Evolutionary conservation across 495 filamentous ascomycete species (phyloP), one percentile per base, ranked within the genome.

Genomic region (Hyaloscypha finlandica): DNA sequence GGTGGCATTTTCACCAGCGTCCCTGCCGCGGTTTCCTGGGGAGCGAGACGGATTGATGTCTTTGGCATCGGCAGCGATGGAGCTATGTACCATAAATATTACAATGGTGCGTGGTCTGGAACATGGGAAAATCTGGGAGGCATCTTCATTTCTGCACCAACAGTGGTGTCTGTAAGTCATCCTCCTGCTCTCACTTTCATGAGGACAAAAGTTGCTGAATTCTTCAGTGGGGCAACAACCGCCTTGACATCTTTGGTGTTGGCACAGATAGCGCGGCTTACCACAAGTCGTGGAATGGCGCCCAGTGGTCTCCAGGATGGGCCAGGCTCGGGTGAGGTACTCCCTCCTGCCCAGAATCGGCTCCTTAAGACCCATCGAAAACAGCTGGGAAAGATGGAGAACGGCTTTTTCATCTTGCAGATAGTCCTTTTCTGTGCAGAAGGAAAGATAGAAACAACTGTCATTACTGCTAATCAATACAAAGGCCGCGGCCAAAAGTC

Each of bases 191-290:
- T 3, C 35, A 37, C 35, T 37, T 6, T 37, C 8, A 37, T 6
- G 35, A 8, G 25, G 35, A 37, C 6, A 3, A 37, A 12, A 37
- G 35, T 37, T 3, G 12, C 12, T 37, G 12, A 37, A 6, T 6
- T 37, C 6, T 12, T 8, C 35, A 37, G 19, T 79, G 77, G 76
- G 72, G 74, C 19, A 35, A 33, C 9, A 75, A 76, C 37, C 70
- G 74, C 30, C 61, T 79, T 11, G 78, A 80, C 51, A 69, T 80
- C 22, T 80, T 77, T 61, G 75, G 51, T 1, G 51, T 72, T n/a
- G 74, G 75, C 0, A 70, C 64, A 9, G 73, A 76, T 53, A 68
- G 60, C 35, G 63, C 65, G 0, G 31, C 71, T 45, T 73, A 68
- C 55, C 8, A 11, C 51, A 54, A 54, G 51, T n/a, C 32, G 9